These are phyloP conservation scores for Plasmodium chabaudi DNA, from an alignment of 169 alveolate genomes.

Conservation along the genomic window DNA sequence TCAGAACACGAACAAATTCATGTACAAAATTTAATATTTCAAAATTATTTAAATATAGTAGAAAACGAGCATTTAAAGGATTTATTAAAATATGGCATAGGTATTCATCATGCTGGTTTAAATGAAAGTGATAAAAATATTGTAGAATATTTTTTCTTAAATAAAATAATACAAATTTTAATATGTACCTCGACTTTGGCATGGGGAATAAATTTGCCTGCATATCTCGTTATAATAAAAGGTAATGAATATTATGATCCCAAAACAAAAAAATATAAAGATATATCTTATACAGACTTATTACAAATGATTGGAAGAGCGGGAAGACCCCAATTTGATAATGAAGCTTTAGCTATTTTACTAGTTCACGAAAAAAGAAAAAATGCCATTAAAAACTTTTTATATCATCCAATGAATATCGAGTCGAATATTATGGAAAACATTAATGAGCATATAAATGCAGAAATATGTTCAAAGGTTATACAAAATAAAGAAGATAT, in stretches of 20 bases:
- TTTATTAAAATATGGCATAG: conserved; percentile 95
- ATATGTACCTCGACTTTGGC: conserved; percentile 99
- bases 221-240: conserved; percentile 96
- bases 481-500: conserved; percentile 87
- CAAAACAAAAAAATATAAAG: conserved; percentile 80
- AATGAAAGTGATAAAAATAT: conserved; percentile 94
- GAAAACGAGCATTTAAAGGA: conserved; percentile 92
- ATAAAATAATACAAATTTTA: conserved; percentile 94
- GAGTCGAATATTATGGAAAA: conserved; percentile 94
- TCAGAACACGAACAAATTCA: conserved; percentile 33
- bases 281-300: conserved; percentile 80
- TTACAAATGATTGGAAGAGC: conserved; percentile 99
- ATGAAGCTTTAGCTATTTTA: conserved; percentile 96
- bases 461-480: conserved; percentile 97
- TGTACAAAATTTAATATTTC: conserved; percentile 28
- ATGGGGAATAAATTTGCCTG: conserved; percentile 99
- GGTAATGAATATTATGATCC: conserved; percentile 86
- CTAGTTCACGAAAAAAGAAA: conserved; percentile 96
- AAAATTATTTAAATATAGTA: conserved; percentile 52
- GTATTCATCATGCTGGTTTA: conserved; percentile 99
- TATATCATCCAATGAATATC: conserved; percentile 99
- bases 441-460: conserved; percentile 96
- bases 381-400: conserved; percentile 96
- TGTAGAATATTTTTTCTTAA: conserved; percentile 96
- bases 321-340: conserved; percentile 99